These are phyloP conservation scores for cucumber (Cucumis sativus) DNA, from an alignment of 306 rosid genomes.

Conservation along the genomic window Cucumber_9930_V3 NC_026659.2:28318501-28319000, in stretches of 20 bases:
- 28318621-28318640: constrained; percentile 59
- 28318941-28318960: not conserved
- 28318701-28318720: not conserved
- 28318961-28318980: not conserved
- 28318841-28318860: constrained; percentile 60
- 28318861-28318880: constrained; percentile 42
- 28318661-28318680: not conserved
- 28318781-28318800: constrained; percentile 72
- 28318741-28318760: not conserved
- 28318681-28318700: not conserved
- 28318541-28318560: constrained; percentile 35
- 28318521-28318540: constrained; percentile 86
- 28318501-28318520: not conserved
- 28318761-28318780: constrained; percentile 21
- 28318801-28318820: constrained; percentile 52
- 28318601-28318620: constrained; percentile 53
- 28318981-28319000: not conserved
- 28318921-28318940: not conserved
- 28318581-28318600: constrained; percentile 60
- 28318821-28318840: constrained; percentile 66
- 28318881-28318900: not conserved
- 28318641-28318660: constrained; percentile 15
- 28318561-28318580: constrained; percentile 40
- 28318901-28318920: not conserved
- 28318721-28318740: not conserved